phyloP scores from a whole-genome alignment of 345 rosid genomes.

The Brassica incana region DNA sequence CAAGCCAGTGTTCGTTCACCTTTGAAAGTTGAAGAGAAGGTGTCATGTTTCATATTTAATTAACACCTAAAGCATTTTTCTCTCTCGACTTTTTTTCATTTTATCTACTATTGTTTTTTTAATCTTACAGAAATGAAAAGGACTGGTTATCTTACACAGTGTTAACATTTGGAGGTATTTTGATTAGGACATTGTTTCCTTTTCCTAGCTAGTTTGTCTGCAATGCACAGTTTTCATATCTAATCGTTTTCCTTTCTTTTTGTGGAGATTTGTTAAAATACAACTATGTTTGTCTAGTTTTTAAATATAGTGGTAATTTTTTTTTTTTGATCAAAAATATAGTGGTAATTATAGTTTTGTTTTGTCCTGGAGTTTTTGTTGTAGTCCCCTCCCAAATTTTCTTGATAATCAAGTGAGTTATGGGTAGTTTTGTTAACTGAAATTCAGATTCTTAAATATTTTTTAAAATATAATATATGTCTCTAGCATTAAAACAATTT shows the following conservation, averaged over 20 bases:
- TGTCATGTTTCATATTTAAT: conserved; percentile 8
- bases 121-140: not conserved
- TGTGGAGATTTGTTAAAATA: not conserved
- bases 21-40: not conserved
- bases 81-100: not conserved
- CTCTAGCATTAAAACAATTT: not conserved
- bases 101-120: not conserved
- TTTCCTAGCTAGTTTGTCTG: not conserved
- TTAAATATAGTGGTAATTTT: not conserved
- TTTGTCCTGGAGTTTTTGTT: not conserved
- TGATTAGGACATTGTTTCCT: conserved; percentile 1
- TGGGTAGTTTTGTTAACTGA: not conserved
- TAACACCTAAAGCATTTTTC: not conserved
- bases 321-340: not conserved
- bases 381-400: not conserved
- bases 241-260: not conserved
- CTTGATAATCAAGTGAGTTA: not conserved
- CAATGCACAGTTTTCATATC: not conserved
- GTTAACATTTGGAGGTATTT: not conserved
- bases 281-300: not conserved
- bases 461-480: not conserved
- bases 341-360: not conserved
- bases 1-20: not conserved
- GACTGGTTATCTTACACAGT: not conserved
- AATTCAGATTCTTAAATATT: not conserved